Conservation (phyloP, 495 filamentous ascomycete genomes). For the Astrothelium macrocarpum region DNA sequence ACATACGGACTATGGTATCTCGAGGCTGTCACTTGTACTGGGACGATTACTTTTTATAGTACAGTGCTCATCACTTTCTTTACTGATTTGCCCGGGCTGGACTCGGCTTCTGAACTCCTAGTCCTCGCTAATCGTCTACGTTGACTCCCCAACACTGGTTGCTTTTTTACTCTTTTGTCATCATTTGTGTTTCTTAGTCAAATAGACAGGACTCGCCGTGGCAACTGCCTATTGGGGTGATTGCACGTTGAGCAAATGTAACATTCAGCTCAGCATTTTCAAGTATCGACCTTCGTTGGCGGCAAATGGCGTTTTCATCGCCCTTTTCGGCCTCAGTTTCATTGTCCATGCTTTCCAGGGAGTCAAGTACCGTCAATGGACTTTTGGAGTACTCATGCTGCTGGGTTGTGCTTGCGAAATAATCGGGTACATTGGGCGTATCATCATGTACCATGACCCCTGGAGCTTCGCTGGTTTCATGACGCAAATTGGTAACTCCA, state of each 20-base stretch:
- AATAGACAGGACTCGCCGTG: not conserved
- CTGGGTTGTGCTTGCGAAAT: slow-evolving; percentile 17
- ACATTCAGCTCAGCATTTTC: not conserved
- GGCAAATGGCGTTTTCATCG: slow-evolving; percentile 7
- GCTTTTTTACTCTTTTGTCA: not conserved
- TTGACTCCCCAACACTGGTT: not conserved
- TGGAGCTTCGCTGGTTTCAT: slow-evolving; percentile 17
- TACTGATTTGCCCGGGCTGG: not conserved
- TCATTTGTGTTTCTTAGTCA: not conserved
- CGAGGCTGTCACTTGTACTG: not conserved
- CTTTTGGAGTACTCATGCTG: slow-evolving; percentile 12
- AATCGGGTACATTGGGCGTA: slow-evolving; percentile 20
- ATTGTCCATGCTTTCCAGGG: not conserved
- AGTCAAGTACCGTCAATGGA: slow-evolving; percentile 7
- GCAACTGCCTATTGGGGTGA: not conserved
- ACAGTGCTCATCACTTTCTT: not conserved
- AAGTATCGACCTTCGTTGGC: slow-evolving; percentile 8
- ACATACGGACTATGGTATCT: not conserved
- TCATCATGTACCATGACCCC: slow-evolving; percentile 18
- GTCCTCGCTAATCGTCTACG: not conserved
- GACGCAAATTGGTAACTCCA: slow-evolving; percentile 39
- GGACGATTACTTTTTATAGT: not conserved
- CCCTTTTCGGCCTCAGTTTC: slow-evolving; percentile 4
- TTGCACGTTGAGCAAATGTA: not conserved
- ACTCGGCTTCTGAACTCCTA: not conserved